Evolutionary conservation across 495 filamentous ascomycete genomes (phyloP), one percentile per base, ranked within the genome.

Genomic region (Astrothelium macrocarpum): DNA sequence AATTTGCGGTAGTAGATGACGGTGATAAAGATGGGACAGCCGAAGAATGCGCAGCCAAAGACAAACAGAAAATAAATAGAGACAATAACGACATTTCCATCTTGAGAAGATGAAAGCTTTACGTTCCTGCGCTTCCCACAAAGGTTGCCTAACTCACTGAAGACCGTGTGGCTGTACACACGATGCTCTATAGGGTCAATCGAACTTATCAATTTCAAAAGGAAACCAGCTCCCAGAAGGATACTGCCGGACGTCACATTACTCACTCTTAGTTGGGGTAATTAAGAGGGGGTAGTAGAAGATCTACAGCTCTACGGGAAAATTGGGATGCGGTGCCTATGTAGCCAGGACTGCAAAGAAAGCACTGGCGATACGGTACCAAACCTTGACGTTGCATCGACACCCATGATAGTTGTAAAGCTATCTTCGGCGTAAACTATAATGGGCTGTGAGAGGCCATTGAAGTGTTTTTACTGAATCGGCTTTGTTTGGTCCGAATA

Each of bases 1-100:
- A 53, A 28, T 31, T 64, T 7, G 53, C 64, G 20, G 32, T 66
- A 45, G 67, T 67, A 42, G 66, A 68, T 56, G 49, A n/a, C 16
- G 9, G 16, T 29, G 49, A 56, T 26, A 25, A 20, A 29, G 49
- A 56, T 11, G 49, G 49, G 49, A 29, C 25, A 29, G 23, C 49
- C 20, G 29, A 56, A 56, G 49, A 56, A 5, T 11, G 49, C 29
- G n/a, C 10, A 10, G 16, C 25, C 49, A 56, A 11, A 20, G 5
- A 12, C n/a, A 56, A 25, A 9, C 26, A 28, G 9, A 29, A 28
- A 28, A 20, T 16, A 29, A 56, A 56, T 29, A 56, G 20, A 20
- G 23, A 3, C 7, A 29, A 29, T 11, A 26, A 10, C 10, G 25
- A 56, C 5, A 56, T 3, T 29, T 26, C 49, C 49, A 56, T 56